Evolutionary conservation across 495 filamentous ascomycete genomes (phyloP).

Genomic region (Aspergillus hancockii): DNA sequence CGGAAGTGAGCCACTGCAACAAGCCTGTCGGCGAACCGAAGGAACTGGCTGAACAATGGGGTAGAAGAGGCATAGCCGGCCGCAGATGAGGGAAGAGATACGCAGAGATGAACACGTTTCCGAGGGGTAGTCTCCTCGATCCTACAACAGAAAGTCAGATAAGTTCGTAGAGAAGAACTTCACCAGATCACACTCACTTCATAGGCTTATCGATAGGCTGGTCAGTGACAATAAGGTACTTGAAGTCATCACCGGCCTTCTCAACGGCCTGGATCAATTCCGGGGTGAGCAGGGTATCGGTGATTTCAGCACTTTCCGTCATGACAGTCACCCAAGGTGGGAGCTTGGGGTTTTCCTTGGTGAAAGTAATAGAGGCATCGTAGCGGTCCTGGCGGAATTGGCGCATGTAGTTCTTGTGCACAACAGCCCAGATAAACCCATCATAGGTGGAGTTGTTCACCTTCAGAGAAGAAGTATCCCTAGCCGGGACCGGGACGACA

Average conservation of each 20-base stretch:
- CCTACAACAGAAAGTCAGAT: slow-evolving; percentile 45
- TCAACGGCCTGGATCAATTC: slow-evolving; percentile 82
- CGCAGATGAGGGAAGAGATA: slow-evolving; percentile 64
- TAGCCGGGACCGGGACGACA: slow-evolving; percentile 64
- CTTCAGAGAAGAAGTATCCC: slow-evolving; percentile 42
- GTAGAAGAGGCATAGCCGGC: slow-evolving; percentile 63
- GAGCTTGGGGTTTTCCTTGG: slow-evolving; percentile 86
- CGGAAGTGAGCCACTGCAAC: slow-evolving; percentile 80
- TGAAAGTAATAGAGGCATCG: slow-evolving; percentile 87
- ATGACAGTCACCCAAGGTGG: slow-evolving; percentile 93
- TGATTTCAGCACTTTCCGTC: slow-evolving; percentile 94
- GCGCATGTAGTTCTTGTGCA: slow-evolving; percentile 94
- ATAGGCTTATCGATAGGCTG: slow-evolving; percentile 87
- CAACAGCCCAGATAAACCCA: slow-evolving; percentile 90
- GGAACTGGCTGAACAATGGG: slow-evolving; percentile 78
- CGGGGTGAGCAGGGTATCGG: slow-evolving; percentile 79
- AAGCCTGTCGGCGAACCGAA: slow-evolving; percentile 80
- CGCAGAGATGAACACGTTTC: slow-evolving; percentile 81
- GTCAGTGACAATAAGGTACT: slow-evolving; percentile 87
- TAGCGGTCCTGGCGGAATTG: slow-evolving; percentile 88
- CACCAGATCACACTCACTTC: slow-evolving; percentile 58
- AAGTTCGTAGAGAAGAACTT: not conserved
- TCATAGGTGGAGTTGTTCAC: slow-evolving; percentile 78
- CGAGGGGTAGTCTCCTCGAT: slow-evolving; percentile 81
- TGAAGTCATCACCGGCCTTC: slow-evolving; percentile 76